A percentile compares a stretch with the other conserved stretches of the same genome.
These are phyloP conservation scores for Hypoxylon sp. DNA, from an alignment of 2,329 filamentous ascomycete species.

Conservation along the genomic window DNA sequence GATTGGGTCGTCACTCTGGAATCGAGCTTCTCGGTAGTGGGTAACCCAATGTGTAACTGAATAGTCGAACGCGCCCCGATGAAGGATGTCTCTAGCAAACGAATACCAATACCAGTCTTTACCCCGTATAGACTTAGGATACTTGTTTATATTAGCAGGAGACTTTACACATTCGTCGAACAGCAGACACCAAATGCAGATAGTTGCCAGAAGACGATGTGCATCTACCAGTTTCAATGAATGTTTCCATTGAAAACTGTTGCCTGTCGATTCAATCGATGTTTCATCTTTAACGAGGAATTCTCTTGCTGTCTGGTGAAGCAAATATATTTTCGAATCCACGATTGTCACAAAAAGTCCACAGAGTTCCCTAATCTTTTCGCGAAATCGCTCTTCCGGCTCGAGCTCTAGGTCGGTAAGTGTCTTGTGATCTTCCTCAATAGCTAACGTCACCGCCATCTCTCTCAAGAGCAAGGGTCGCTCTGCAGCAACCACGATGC, in stretches of 20 bases:
- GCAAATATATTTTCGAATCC: constrained; percentile 55
- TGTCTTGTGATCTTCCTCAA: constrained; percentile 25
- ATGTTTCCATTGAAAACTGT: constrained; percentile 19
- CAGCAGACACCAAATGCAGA: constrained; percentile 33
- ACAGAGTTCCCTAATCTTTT: constrained; percentile 52
- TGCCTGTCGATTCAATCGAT: neutral
- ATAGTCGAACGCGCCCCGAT: constrained; percentile 18
- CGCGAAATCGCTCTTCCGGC: constrained; percentile 34
- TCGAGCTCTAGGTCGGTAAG: constrained; percentile 18
- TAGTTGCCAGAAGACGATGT: constrained; percentile 23
- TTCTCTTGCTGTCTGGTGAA: constrained; percentile 60
- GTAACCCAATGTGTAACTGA: constrained; percentile 26
- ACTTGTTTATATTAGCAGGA: too few relatives aligned
- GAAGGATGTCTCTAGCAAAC: too few relatives aligned
- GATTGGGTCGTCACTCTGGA: neutral
- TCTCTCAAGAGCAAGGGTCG: constrained; percentile 55
- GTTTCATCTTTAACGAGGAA: constrained; percentile 50
- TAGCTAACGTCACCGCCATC: constrained; percentile 52
- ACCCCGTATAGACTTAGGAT: too few relatives aligned
- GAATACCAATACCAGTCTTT: too few relatives aligned
- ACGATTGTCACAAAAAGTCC: constrained; percentile 57
- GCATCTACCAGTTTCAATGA: constrained; percentile 27
- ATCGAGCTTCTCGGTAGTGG: constrained; percentile 21
- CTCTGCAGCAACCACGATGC: constrained; percentile 55
- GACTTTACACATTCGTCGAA: constrained; percentile 2